Base-by-base conservation (phyloP, 2,329 filamentous ascomycete genomes). In the Chaetoscypha palmicola region DNA sequence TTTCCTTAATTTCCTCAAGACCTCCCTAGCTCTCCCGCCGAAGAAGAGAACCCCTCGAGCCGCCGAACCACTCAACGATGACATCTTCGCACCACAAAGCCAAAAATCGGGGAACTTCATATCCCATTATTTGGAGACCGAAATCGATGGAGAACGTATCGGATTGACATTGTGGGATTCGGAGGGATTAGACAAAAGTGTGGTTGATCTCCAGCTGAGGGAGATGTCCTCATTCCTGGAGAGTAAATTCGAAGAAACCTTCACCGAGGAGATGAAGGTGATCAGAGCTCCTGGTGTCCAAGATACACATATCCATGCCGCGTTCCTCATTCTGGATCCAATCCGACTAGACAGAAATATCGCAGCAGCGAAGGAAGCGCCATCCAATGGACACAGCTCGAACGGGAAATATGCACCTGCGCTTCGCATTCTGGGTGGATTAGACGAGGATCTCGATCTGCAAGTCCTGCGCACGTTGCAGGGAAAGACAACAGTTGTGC, bases 161-260 rank as follows among this genome's bases (percentile, higher is more conserved):
- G 92, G 92, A 7, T 69, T 98, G 53, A 98, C 92, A 0, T 69
- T 98, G 23, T 98, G 92, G 92, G 92, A 98, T 63, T 97, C 92
- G 1, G 83, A 92, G 58, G 92, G 92, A 1, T 69, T 98, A 43
- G 91, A 98, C 67, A 94, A 91, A 74, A 92, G 87, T 58, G 79
- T 97, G 26, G 89, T 96, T 40, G 92, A 97, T 64, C 77, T 97
- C 53, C 92, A 98, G 66, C 72, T 98, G 53, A 81, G 90, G 49
- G 88, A 94, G 62, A 90, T 97, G 72, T 83, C 85, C 24, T 76
- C 83, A 7, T 98, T 98, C 68, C 72, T 98, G 47, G 92, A 98
- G 71, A 91, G 85, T 71, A 97, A 97, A 66, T 98, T 98, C 57
- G 91, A 98, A 64, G 92, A 98, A 60, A 97, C 92, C 0, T 94